A percentile compares a stretch with the other conserved stretches of the same genome.
Conservation (phyloP, 2,329 filamentous ascomycete species). For the Graphiopsis chlorocephala region DNA sequence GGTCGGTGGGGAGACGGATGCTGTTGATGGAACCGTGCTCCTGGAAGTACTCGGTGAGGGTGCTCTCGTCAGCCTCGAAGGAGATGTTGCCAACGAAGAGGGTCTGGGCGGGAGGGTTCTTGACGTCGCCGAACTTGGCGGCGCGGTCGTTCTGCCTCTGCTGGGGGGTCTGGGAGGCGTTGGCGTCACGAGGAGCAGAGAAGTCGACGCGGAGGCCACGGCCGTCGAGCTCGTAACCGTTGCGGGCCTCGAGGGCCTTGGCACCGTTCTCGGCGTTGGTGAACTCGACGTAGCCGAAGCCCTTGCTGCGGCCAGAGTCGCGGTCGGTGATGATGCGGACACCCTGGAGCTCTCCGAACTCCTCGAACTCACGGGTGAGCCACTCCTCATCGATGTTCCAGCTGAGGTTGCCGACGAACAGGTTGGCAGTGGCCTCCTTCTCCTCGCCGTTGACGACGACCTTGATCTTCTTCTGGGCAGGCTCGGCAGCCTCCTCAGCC, state of each 20-base stretch:
- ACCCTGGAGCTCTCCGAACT: slow-evolving; percentile 68
- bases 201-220: slow-evolving; percentile 77
- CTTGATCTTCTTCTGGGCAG: slow-evolving; percentile 65
- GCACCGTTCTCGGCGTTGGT: slow-evolving; percentile 63
- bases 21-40: slow-evolving; percentile 69
- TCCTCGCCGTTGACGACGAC: slow-evolving; percentile 37
- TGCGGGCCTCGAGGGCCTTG: slow-evolving; percentile 72
- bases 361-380: slow-evolving; percentile 77
- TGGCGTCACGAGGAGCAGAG: slow-evolving; percentile 63
- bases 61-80: slow-evolving; percentile 77
- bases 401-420: slow-evolving; percentile 87
- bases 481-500: slow-evolving; percentile 53
- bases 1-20: slow-evolving; percentile 84
- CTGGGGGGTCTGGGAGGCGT: slow-evolving; percentile 35
- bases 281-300: slow-evolving; percentile 92
- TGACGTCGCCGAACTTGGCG: slow-evolving; percentile 70
- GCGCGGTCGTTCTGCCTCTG: slow-evolving; percentile 56
- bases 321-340: slow-evolving; percentile 83
- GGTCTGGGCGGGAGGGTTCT: slow-evolving; percentile 78
- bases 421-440: slow-evolving; percentile 57
- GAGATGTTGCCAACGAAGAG: slow-evolving; percentile 90
- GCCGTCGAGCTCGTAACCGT: slow-evolving; percentile 70
- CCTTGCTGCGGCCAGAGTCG: slow-evolving; percentile 77
- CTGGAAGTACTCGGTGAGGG: slow-evolving; percentile 70
- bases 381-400: slow-evolving; percentile 87